Percentiles rank a stretch among this genome's conserved stretches.
Conservation (phyloP, 805 yeast species). For the Hanseniaspora mollemarum region DNA sequence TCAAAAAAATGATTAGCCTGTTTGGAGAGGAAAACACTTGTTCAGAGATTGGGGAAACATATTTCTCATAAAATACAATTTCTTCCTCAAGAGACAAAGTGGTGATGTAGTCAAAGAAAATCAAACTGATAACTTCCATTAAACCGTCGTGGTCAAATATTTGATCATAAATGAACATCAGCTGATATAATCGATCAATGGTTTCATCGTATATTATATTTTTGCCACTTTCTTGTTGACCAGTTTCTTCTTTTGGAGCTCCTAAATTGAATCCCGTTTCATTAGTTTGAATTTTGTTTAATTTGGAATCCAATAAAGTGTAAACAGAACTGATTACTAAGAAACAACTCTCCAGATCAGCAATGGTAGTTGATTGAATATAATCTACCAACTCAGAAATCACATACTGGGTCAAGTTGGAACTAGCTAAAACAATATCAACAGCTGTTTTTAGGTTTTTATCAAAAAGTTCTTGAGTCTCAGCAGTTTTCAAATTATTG, state of each 20-base stretch:
- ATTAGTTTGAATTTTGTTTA: neutral
- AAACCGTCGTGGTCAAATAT: slow-evolving; percentile 14
- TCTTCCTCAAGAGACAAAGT: slow-evolving; percentile 5
- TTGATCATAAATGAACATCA: slow-evolving; percentile 5
- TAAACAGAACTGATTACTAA: slow-evolving; percentile 11
- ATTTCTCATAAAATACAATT: neutral
- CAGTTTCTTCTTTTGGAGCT: neutral
- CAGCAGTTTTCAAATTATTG: slow-evolving; percentile 5
- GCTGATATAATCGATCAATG: slow-evolving; percentile 8
- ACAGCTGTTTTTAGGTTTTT: slow-evolving; percentile 38
- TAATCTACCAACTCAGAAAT: slow-evolving; percentile 24
- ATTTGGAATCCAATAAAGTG: slow-evolving; percentile 9
- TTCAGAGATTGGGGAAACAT: slow-evolving; percentile 3
- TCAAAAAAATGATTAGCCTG: slow-evolving; percentile 32
- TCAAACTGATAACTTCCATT: slow-evolving; percentile 13
- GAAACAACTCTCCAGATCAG: slow-evolving; percentile 14
- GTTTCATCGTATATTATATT: neutral
- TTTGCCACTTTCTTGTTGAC: neutral
- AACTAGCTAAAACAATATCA: slow-evolving; percentile 40
- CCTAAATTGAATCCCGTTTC: neutral
- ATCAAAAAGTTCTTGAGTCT: slow-evolving; percentile 7
- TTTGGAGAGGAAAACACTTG: slow-evolving; percentile 20
- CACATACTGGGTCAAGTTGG: slow-evolving; percentile 24
- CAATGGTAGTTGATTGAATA: slow-evolving; percentile 17
- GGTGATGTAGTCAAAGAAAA: slow-evolving; percentile 16